Evolutionary conservation across 371 early-diverging fungal genomes (phyloP), one percentile per base, ranked within the genome.

Genomic region (Ordospora pajunii): DNA sequence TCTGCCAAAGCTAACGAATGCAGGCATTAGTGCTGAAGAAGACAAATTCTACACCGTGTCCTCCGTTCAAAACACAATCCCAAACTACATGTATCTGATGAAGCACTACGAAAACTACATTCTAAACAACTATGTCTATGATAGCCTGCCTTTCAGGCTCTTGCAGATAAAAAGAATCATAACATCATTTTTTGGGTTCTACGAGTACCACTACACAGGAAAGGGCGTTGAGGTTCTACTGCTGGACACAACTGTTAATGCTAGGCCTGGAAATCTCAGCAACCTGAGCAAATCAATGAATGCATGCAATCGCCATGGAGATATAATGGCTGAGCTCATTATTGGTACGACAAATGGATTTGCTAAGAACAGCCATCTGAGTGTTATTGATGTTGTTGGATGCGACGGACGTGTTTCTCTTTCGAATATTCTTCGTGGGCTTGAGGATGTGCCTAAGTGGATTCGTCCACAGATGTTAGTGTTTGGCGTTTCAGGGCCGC

Each of bases 401-500:
- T 72, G 72, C 14, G 46, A 74, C 32, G 75, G 76, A 46, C 70
- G 21, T 32, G 71, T 70, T 19, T 25, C 65, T n/a, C 73, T 83
- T n/a, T 74, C 78, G 0, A 70, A 76, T n/a, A 73, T 84, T 23
- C 65, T 84, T 11, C 9, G 58, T 5, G 71, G 22, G 6, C 27
- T 84, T 22, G 83, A 84, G 40, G 37, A 54, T 49, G 40, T 82
- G 10, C 40, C 43, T 10, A 74, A 65, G 17, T 49, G 17, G 4
- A 21, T n/a, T n/a, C 62, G 63, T 5, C 27, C 65, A 10, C 40
- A 52, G 1, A 45, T 84, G 37, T 32, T 84, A 58, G 40, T 80
- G 17, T 78, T 84, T 49, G 74, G 78, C 37, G 58, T 84, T 32
- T 70, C 76, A 21, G 84, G 84, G 10, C 77, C 73, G 4, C 44